Evolutionary conservation across 345 rosid species (phyloP).

Genomic region (Pistacia atlantica): DNA sequence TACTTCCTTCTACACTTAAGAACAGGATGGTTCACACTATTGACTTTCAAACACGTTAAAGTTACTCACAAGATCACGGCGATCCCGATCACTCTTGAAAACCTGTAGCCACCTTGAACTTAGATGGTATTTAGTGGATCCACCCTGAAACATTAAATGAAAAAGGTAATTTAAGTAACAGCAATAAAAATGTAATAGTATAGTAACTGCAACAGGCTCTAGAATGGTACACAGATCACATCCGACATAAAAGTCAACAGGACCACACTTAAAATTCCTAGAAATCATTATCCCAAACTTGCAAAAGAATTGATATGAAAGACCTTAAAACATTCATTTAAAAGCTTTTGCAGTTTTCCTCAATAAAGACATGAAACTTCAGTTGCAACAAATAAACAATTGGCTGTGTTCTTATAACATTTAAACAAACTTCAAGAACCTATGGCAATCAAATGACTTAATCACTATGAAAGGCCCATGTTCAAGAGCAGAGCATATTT

Average conservation of each 20-base stretch:
- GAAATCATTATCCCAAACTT: background rate
- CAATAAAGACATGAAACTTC: background rate
- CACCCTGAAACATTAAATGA: conserved; percentile 61
- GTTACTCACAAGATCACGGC: conserved; percentile 88
- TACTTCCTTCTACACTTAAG: background rate
- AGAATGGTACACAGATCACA: background rate
- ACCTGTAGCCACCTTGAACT: conserved; percentile 91
- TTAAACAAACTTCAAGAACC: background rate
- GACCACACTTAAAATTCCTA: background rate
- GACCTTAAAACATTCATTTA: background rate
- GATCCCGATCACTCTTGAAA: conserved; percentile 88
- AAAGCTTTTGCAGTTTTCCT: background rate
- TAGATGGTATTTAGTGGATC: conserved; percentile 89
- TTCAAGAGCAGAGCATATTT: background rate
- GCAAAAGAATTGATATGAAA: background rate
- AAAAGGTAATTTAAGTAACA: background rate
- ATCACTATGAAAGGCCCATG: background rate
- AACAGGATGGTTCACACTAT: background rate
- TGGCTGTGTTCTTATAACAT: background rate
- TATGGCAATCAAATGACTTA: background rate
- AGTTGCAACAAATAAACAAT: background rate
- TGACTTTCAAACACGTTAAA: conserved; percentile 1
- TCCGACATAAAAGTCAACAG: conserved; percentile 2
- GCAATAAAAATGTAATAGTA: background rate
- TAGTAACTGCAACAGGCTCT: background rate